Evolutionary conservation across 352 stramenopile species (phyloP).

Genomic region (Phytophthora fragariae): DNA sequence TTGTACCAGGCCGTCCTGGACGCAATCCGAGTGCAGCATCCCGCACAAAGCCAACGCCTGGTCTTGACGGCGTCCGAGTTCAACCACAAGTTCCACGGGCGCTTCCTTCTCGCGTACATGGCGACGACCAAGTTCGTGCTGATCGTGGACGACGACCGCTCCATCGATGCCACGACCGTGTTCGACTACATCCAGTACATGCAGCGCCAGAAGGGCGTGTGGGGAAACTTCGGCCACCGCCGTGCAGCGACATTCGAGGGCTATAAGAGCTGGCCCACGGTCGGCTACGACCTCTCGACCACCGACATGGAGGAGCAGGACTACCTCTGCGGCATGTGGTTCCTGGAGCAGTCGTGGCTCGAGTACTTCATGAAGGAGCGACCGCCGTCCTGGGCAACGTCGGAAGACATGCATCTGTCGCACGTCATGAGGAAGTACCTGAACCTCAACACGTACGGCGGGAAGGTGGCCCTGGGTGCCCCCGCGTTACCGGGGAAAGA

Average conservation of each 20-base stretch:
- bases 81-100: constrained; percentile 53
- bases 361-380: constrained; percentile 64
- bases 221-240: not conserved
- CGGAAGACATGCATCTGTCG: constrained; percentile 67
- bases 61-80: constrained; percentile 44
- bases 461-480: constrained; percentile 44
- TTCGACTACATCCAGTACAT: constrained; percentile 45
- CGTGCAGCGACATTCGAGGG: not conserved
- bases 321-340: constrained; percentile 65
- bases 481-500: constrained; percentile 44
- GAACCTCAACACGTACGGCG: constrained; percentile 69
- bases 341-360: constrained; percentile 58
- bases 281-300: not conserved
- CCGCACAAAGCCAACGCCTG: constrained; percentile 11
- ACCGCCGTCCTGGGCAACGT: constrained; percentile 48
- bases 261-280: not conserved
- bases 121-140: constrained; percentile 53
- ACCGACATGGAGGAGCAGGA: constrained; percentile 36
- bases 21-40: constrained; percentile 17
- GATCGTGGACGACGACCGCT: constrained; percentile 48
- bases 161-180: constrained; percentile 43
- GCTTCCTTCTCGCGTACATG: constrained; percentile 56
- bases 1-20: constrained; percentile 43
- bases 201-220: not conserved
- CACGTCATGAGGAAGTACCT: constrained; percentile 71